Conservation (phyloP, 352 stramenopile genomes). For the Paralagenidium karlingii region DNA sequence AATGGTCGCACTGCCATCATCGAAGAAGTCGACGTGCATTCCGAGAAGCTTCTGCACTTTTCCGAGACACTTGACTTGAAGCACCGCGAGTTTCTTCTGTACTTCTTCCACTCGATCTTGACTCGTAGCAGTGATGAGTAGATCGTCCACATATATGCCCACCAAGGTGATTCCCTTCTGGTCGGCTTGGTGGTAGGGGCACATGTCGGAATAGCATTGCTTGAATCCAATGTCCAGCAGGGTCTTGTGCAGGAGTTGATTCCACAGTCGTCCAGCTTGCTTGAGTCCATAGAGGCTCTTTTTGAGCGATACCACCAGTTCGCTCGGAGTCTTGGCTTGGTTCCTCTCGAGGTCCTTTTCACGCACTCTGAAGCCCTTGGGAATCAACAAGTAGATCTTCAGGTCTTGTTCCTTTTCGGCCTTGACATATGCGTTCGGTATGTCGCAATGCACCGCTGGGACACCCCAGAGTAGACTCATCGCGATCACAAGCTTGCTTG, state of each 20-base stretch:
- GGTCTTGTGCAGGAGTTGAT: constrained; percentile 3
- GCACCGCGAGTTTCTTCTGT: not conserved
- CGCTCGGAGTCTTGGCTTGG: too few species aligned
- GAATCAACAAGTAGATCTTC: constrained; percentile 4
- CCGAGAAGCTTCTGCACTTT: not conserved
- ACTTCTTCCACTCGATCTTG: not conserved
- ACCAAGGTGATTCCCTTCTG: not conserved
- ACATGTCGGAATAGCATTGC: not conserved
- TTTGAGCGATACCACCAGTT: not conserved
- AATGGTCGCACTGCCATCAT: not conserved
- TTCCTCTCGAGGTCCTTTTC: not conserved
- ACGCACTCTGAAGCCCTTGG: not conserved
- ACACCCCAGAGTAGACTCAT: not conserved
- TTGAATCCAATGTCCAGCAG: not conserved
- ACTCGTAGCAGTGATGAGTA: not conserved
- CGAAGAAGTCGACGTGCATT: not conserved
- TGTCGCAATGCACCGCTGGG: constrained; percentile 1
- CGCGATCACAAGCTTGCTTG: not conserved
- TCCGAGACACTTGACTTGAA: not conserved
- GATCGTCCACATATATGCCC: not conserved
- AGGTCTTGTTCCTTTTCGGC: not conserved
- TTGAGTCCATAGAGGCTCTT: constrained; percentile 7
- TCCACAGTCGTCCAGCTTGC: constrained; percentile 2
- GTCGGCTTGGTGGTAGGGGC: not conserved
- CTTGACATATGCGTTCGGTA: constrained; percentile 4